Base-by-base conservation (phyloP, 768 basidiomycete species). In the Mycena metata region DNA sequence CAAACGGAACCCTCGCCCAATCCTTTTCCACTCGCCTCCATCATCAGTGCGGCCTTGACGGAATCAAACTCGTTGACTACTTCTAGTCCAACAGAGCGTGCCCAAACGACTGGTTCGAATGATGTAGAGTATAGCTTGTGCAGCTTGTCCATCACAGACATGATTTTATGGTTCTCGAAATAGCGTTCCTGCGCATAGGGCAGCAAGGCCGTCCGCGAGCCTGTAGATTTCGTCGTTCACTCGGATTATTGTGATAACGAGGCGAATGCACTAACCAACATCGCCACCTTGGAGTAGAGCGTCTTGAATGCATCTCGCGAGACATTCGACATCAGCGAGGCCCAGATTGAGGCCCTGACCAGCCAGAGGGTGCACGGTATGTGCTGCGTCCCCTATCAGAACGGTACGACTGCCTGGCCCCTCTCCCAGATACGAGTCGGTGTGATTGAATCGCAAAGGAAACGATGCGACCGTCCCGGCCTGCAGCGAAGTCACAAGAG, bases 291-390 rank as follows among this genome's bases (percentile, higher is more conserved):
- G 78, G 15, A 74, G 71, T 21, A 92, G 69, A 0, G 91, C 85
- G 8, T 81, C 74, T 36, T 89, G 80, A 42, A 98, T 88, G 71
- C 89, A 89, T 52, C 85, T 83, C 0, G 89, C 82, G 16, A 99
- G 86, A 63, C 86, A 86, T 74, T 91, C 86, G 3, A 91, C 94
- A 76, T 99, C 97, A 1, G 84, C 91, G 33, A 99, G 82, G n/a
- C 97, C 98, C 76, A 97, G 82, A 78, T 99, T 99, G 46, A 99
- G 84, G 0, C 97, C 98, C 77, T 99, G 97, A 2, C 98, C 98
- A 0, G 96, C 97, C 30, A 99, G 88, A 1, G 98, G 97, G 76
- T 99, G 97, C 2, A 96, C 83, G 0, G 94, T 95, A 75, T 99
- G 98, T 19, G 96, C 98, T 1, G 97, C 96, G 79, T 99, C 98